These are phyloP conservation scores for Ilyonectria robusta DNA, from an alignment of 2,329 filamentous ascomycete species.

Conservation along the genomic window DNA sequence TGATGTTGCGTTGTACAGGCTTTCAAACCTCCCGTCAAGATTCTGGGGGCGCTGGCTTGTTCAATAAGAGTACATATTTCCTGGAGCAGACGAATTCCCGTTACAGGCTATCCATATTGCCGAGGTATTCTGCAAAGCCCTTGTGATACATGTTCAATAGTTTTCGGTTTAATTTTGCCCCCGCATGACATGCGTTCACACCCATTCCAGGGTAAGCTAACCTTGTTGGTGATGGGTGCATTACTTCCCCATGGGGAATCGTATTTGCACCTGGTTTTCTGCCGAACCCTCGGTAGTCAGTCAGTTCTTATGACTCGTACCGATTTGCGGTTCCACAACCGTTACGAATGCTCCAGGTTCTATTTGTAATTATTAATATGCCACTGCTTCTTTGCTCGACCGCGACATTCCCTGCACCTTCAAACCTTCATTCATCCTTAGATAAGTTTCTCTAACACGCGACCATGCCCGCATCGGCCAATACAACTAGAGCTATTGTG, in stretches of 20 bases:
- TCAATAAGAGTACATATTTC: neutral
- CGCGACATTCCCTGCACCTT: neutral
- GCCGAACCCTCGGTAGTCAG: neutral
- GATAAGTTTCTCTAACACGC: neutral
- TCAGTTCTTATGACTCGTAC: neutral
- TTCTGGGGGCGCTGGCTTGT: neutral
- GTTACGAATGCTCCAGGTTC: too few species aligned
- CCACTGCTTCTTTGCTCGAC: too few species aligned
- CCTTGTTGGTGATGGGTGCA: neutral
- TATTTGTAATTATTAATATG: too few species aligned
- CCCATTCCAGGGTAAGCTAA: too few species aligned
- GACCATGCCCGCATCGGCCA: neutral
- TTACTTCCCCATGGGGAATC: neutral
- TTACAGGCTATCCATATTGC: neutral
- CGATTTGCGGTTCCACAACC: too few species aligned
- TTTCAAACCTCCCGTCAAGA: neutral
- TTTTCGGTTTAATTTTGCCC: neutral
- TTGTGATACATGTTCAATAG: neutral
- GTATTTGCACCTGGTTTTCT: neutral
- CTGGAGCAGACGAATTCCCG: neutral
- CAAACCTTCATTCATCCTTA: neutral
- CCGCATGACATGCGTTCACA: neutral
- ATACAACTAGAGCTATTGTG: neutral
- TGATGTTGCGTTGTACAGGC: neutral
- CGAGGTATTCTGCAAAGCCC: neutral